These are phyloP conservation scores for Cladosporium sp. DNA, from an alignment of 2,329 filamentous ascomycete species.

Conservation along the genomic window DNA sequence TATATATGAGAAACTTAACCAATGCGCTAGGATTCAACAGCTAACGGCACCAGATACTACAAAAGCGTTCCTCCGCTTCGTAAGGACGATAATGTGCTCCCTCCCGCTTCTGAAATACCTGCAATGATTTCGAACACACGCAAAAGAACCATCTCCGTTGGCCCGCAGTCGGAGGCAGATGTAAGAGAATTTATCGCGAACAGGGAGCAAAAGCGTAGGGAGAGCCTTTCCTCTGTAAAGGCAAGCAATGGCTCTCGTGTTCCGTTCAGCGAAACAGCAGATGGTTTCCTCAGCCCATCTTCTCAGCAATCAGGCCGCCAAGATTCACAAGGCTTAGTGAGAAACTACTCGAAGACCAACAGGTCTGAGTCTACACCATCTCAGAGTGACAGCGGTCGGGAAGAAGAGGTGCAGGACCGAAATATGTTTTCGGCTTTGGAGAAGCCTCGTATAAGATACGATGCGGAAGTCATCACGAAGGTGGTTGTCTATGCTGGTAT, in stretches of 20 bases:
- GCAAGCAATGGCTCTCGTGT: neutral
- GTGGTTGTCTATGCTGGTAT: constrained; percentile 95
- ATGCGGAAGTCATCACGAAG: constrained; percentile 98
- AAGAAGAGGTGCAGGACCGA: constrained; percentile 36
- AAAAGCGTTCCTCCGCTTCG: constrained; percentile 71
- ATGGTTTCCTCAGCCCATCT: constrained; percentile 21
- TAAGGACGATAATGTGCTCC: constrained; percentile 82
- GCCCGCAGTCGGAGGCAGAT: constrained; percentile 92
- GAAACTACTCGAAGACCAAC: neutral
- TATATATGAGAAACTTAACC: constrained; percentile 21
- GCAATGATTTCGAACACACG: constrained; percentile 74
- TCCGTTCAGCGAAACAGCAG: constrained; percentile 10
- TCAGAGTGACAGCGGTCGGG: constrained; percentile 28
- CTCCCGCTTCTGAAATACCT: constrained; percentile 81
- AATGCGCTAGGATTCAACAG: neutral
- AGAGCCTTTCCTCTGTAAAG: constrained; percentile 47
- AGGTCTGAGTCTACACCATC: neutral
- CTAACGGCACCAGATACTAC: constrained; percentile 59
- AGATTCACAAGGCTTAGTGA: neutral
- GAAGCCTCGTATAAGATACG: constrained; percentile 85
- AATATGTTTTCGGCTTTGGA: constrained; percentile 82
- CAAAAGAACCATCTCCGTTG: constrained; percentile 79
- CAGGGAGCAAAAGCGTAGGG: constrained; percentile 64
- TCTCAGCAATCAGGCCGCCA: constrained; percentile 32
- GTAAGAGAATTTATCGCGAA: constrained; percentile 94